Evolutionary conservation across 306 rosid genomes (phyloP), one percentile per base, ranked within the genome.

Genomic region (Argentina anserina): DNA sequence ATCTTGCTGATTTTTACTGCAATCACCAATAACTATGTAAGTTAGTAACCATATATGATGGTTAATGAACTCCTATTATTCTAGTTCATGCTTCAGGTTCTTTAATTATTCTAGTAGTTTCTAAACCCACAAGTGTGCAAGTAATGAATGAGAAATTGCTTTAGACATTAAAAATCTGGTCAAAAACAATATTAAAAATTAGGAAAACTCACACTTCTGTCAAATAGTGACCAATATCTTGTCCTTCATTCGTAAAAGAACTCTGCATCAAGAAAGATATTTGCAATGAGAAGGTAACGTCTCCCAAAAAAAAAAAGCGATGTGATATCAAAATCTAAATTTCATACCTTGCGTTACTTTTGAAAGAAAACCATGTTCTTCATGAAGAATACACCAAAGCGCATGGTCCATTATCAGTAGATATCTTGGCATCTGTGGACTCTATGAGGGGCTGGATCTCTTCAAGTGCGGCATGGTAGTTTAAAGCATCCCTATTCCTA

Each of bases 11-110:
- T 88, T 84, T 76, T 63, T 50, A 84, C 89, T 86, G 68, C 7
- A 83, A 89, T 76, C 96, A 85, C 90, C 92, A 82, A 69, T 74
- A 75, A 61, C 90, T 26, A 20, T 67, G 88, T 62, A 81, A 81
- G 78, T 33, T 18, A 65, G 59, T 81, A 82, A 78, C 47, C 82
- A 34, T 59, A 70, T 68, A 53, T 70, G 89, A 90, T 86, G 90
- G 83, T 39, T 78, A 43, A 43, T 47, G 18, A 50, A 15, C n/a
- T n/a, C n/a, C n/a, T n/a, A n/a, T n/a, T n/a, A n/a, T 31, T 5
- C 34, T 53, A 55, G 25, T 34, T 58, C 50, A 39, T 46, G 64
- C 47, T 65, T 36, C 23, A 20, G 29, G 42, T 9, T 50, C 53
- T 13, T 64, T 71, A 17, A 40, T 36, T 20, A 6, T 70, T 71